A percentile compares a stretch with the other conserved stretches of the same genome.
phyloP scores from a whole-genome alignment of 2,329 filamentous ascomycete species.

The Claviceps digitariae region DNA sequence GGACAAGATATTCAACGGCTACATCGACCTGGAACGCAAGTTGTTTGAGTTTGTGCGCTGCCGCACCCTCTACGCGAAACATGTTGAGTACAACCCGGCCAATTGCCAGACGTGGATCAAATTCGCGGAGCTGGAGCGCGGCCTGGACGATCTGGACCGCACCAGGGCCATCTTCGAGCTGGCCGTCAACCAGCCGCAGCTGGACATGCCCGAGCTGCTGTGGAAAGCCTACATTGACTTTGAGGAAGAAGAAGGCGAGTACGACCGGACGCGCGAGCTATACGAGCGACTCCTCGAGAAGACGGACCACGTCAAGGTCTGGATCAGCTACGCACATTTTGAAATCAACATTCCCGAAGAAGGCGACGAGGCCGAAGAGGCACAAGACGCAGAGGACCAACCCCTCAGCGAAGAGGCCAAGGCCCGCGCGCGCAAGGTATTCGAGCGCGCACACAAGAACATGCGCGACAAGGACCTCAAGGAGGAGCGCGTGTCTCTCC shows the following conservation, averaged over 20 bases:
- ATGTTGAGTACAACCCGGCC: slow-evolving; percentile 79
- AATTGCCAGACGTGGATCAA: slow-evolving; percentile 95
- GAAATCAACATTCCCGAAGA: slow-evolving; percentile 86
- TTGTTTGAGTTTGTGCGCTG: slow-evolving; percentile 90
- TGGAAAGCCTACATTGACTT: slow-evolving; percentile 99
- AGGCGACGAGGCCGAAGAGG: slow-evolving; percentile 40
- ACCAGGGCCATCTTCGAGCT: slow-evolving; percentile 86
- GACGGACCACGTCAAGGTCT: slow-evolving; percentile 98
- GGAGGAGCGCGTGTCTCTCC: slow-evolving; percentile 81
- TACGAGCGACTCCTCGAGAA: slow-evolving; percentile 88
- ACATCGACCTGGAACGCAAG: slow-evolving; percentile 84
- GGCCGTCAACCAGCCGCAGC: slow-evolving; percentile 63
- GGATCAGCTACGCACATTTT: slow-evolving; percentile 97
- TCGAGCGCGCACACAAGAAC: slow-evolving; percentile 69
- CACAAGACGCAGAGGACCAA: slow-evolving; percentile 45
- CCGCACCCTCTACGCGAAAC: slow-evolving; percentile 84
- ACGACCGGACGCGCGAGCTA: slow-evolving; percentile 63
- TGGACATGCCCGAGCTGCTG: slow-evolving; percentile 95
- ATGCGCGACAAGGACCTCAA: slow-evolving; percentile 87
- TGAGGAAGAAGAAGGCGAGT: slow-evolving; percentile 90
- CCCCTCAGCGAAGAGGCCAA: slow-evolving; percentile 75
- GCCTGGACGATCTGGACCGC: slow-evolving; percentile 78
- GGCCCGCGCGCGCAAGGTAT: slow-evolving; percentile 65
- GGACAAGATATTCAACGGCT: slow-evolving; percentile 86
- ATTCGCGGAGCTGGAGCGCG: slow-evolving; percentile 85